phyloP scores from a whole-genome alignment of 495 filamentous ascomycete genomes.

The Penicillium cinerascens region DNA sequence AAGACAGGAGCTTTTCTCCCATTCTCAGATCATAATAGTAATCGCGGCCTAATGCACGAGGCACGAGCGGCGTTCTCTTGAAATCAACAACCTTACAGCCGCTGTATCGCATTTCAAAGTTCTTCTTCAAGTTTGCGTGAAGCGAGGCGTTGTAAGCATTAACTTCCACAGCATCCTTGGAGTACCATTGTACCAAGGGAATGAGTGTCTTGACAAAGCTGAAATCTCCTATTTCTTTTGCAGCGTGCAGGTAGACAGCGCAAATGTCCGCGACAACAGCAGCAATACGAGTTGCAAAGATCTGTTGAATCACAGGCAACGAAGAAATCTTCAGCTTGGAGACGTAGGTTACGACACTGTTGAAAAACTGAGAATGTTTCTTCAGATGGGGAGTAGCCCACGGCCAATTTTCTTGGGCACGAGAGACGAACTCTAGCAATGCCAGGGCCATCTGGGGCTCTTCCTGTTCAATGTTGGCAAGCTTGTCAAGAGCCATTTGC shows the following conservation, averaged over 20 bases:
- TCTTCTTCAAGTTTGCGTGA: slow-evolving; percentile 77
- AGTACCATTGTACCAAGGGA: slow-evolving; percentile 70
- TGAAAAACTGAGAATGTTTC: slow-evolving; percentile 68
- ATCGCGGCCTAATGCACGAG: slow-evolving; percentile 59
- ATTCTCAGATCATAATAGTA: slow-evolving; percentile 80
- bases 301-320: slow-evolving; percentile 38
- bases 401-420: slow-evolving; percentile 87
- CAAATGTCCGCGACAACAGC: slow-evolving; percentile 82
- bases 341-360: slow-evolving; percentile 63
- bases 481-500: slow-evolving; percentile 65
- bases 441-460: slow-evolving; percentile 61
- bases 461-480: slow-evolving; percentile 64
- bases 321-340: slow-evolving; percentile 54
- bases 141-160: slow-evolving; percentile 79
- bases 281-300: slow-evolving; percentile 66
- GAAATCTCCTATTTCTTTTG: slow-evolving; percentile 66
- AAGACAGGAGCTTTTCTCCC: slow-evolving; percentile 68
- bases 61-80: slow-evolving; percentile 65
- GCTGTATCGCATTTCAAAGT: slow-evolving; percentile 73
- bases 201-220: slow-evolving; percentile 65
- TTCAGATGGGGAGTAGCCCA: slow-evolving; percentile 78
- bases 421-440: slow-evolving; percentile 80
- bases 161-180: slow-evolving; percentile 67
- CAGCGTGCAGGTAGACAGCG: slow-evolving; percentile 83
- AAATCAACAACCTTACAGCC: slow-evolving; percentile 69